These are phyloP conservation scores for Volutella citrinella DNA, from an alignment of 2,329 filamentous ascomycete species.

Conservation along the genomic window DNA sequence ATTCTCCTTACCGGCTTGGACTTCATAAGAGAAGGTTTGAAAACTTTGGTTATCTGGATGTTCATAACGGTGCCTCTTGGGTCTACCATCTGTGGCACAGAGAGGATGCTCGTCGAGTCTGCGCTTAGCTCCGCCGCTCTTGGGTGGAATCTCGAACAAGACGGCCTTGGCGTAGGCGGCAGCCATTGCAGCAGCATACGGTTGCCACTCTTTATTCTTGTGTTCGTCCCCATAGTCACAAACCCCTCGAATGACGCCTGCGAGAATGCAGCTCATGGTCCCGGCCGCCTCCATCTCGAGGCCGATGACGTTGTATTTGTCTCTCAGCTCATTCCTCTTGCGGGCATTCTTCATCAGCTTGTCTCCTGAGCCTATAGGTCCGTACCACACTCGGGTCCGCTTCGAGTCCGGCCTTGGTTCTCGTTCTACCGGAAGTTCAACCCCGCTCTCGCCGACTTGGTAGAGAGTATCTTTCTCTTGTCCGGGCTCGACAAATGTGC, in stretches of 20 bases:
- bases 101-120: constrained; percentile 1
- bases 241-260: constrained; percentile 30
- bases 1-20: no score
- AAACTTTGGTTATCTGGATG: neutral
- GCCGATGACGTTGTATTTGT: constrained; percentile 27
- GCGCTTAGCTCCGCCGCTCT: neutral
- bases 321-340: constrained; percentile 22
- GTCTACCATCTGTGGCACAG: neutral
- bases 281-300: constrained; percentile 34
- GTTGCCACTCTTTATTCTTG: constrained; percentile 34
- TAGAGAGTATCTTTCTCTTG: constrained; percentile 27
- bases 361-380: constrained; percentile 30
- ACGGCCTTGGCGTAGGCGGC: constrained; percentile 13
- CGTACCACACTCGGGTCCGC: constrained; percentile 33
- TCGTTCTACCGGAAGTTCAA: constrained; percentile 9
- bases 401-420: constrained; percentile 10
- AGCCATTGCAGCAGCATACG: constrained; percentile 34
- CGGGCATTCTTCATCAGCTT: constrained; percentile 27
- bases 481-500: constrained; percentile 30
- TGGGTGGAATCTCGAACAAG: constrained; percentile 4
- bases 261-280: constrained; percentile 30
- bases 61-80: neutral
- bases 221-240: constrained; percentile 33
- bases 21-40: no score
- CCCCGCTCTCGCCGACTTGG: constrained; percentile 5